phyloP scores from a whole-genome alignment of 2,329 filamentous ascomycete genomes.

The Verticillium longisporum region DNA sequence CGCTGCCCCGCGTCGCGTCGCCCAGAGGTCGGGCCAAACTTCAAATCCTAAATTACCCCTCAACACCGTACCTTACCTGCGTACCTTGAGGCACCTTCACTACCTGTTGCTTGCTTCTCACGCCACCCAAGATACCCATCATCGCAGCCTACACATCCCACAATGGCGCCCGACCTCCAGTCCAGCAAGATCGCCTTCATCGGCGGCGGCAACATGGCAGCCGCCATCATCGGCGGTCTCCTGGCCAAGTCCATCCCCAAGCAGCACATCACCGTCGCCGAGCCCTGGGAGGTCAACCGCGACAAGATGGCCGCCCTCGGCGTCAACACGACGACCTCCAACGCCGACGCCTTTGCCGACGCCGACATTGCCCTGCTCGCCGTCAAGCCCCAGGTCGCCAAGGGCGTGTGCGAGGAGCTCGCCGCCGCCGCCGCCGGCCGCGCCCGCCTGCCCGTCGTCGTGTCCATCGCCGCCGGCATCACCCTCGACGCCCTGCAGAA shows the following conservation, averaged over 20 bases:
- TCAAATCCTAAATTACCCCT: neutral
- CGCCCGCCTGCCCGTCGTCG: conserved; percentile 30
- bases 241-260: conserved; percentile 33
- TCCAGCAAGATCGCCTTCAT: conserved; percentile 7
- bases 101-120: neutral
- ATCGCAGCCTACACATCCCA: neutral
- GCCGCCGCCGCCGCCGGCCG: conserved; percentile 24
- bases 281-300: conserved; percentile 47
- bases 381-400: conserved; percentile 44
- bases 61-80: neutral
- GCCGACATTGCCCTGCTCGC: conserved; percentile 42
- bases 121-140: neutral
- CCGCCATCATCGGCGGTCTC: conserved; percentile 44
- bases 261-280: conserved; percentile 38
- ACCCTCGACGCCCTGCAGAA: conserved; percentile 33
- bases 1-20: neutral
- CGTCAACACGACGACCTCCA: conserved; percentile 38
- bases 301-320: conserved; percentile 38
- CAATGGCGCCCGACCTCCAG: conserved; percentile 7
- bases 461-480: conserved; percentile 43
- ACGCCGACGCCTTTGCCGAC: conserved; percentile 33
- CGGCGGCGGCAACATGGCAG: conserved; percentile 44
- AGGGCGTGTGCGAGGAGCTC: conserved; percentile 39
- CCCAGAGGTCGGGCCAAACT: neutral
- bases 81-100: neutral